Evolutionary conservation across 352 stramenopile genomes (phyloP).

Genomic region (Phytopythium aichiense): DNA sequence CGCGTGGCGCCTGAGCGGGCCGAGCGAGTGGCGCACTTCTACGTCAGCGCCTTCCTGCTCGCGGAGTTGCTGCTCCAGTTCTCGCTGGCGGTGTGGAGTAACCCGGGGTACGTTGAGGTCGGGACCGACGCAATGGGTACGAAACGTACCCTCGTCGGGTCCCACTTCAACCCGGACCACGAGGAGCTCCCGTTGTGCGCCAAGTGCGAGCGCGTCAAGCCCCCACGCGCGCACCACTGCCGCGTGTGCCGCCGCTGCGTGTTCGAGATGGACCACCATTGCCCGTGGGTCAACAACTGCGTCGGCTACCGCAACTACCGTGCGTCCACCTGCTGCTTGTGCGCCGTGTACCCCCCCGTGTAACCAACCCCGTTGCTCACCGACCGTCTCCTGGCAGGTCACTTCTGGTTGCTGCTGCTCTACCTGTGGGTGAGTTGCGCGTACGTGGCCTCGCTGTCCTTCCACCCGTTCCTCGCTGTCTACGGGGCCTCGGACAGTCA

Average conservation of each 20-base stretch:
- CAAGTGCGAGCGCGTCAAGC: conserved; percentile 21
- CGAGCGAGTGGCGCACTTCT: conserved; percentile 5
- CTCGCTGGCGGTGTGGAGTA: conserved; percentile 35
- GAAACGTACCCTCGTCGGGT: background rate
- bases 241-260: conserved; percentile 88
- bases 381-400: conserved; percentile 12
- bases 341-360: background rate
- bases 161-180: background rate
- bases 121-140: conserved; percentile 7
- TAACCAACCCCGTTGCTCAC: background rate
- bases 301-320: conserved; percentile 95
- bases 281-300: conserved; percentile 97
- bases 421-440: conserved; percentile 42
- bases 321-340: background rate
- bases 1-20: background rate
- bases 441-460: conserved; percentile 34
- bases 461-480: conserved; percentile 20
- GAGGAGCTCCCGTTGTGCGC: conserved; percentile 11
- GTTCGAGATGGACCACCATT: conserved; percentile 98
- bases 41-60: conserved; percentile 26
- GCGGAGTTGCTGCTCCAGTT: conserved; percentile 35
- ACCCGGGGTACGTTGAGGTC: conserved; percentile 27
- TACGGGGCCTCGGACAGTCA: conserved; percentile 5
- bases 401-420: conserved; percentile 48
- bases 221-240: conserved; percentile 50